These are phyloP conservation scores for Boehmeria nivea DNA, from an alignment of 306 rosid species.

Conservation along the genomic window DNA sequence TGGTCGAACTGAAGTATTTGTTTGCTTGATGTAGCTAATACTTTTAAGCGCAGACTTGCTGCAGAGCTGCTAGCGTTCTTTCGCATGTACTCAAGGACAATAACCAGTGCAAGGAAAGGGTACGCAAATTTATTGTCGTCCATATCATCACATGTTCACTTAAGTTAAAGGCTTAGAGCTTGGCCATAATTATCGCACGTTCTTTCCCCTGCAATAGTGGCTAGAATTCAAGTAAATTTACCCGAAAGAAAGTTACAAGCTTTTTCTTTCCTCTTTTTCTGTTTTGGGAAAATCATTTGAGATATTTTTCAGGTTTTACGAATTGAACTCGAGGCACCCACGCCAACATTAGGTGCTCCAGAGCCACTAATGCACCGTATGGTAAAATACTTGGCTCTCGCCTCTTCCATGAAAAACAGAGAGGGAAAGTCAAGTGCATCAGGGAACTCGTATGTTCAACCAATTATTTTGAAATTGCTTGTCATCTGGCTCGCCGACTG, in stretches of 20 bases:
- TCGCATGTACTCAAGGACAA: conserved; percentile 81
- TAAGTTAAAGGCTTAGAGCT: neutral
- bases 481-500: conserved; percentile 79
- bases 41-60: conserved; percentile 58
- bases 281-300: conserved; percentile 8
- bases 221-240: too few relatives aligned
- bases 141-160: neutral
- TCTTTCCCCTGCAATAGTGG: too few relatives aligned
- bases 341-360: conserved; percentile 63
- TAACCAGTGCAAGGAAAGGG: conserved; percentile 89
- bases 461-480: conserved; percentile 70
- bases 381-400: conserved; percentile 82
- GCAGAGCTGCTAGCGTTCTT: conserved; percentile 96
- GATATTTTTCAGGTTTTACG: conserved; percentile 52
- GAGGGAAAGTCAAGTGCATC: conserved; percentile 54
- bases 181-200: neutral
- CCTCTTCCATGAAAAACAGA: conserved; percentile 72
- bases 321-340: conserved; percentile 81
- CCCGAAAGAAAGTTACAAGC: too few relatives aligned
- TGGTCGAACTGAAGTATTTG: conserved; percentile 1
- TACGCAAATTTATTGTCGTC: conserved; percentile 24
- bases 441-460: conserved; percentile 52
- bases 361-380: conserved; percentile 83
- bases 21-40: conserved; percentile 21
- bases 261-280: neutral